Evolutionary conservation across 2,329 filamentous ascomycete species (phyloP), one percentile per base, ranked within the genome.

Genomic region (Harringtonia aguacate): DNA sequence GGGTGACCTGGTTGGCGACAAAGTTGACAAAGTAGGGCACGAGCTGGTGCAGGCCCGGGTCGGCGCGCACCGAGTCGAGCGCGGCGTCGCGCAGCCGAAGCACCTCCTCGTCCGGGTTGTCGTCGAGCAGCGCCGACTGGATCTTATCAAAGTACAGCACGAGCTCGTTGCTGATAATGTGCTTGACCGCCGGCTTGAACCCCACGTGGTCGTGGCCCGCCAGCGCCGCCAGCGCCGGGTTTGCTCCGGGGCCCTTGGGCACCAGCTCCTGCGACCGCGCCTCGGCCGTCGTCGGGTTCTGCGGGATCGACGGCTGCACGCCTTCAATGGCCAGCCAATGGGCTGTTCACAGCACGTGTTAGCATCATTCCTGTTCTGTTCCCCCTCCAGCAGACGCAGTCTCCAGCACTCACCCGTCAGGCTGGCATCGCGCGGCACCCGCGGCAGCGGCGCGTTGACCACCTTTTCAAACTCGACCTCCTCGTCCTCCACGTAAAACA

Each of bases 391-490:
- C n/a, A n/a, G n/a, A 2, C 6, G 18, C 12, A 17, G 24, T n/a
- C 27, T 9, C 10, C 18, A 20, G 17, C 21, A 47, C 72, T 45
- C 67, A 90, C 87, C 84, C 34, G 90, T 97, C 58, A 95, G 90
- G 48, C 81, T 86, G 55, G 92, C 84, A 62, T 98, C 92, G 40
- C 90, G 75, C 29, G 92, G 92, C 27, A 98, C 89, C 63, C 94
- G 95, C 22, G 92, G 92, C 52, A 98, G 66, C 5, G 92, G 86
- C 51, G 88, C 88, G 66, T 98, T 98, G 61, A 98, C 95, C 53
- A 98, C 70, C 70, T 97, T 97, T 68, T 98, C 92, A 59, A 98
- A 97, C 63, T 98, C 92, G 44, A 97, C 83, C 68, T 98, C 92
- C 59, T 98, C 92, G 60, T 98, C 92, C 58, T 98, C 92, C 31